phyloP scores from a whole-genome alignment of 2,329 filamentous ascomycete genomes.

The Paracamarosporium sp. region DNA sequence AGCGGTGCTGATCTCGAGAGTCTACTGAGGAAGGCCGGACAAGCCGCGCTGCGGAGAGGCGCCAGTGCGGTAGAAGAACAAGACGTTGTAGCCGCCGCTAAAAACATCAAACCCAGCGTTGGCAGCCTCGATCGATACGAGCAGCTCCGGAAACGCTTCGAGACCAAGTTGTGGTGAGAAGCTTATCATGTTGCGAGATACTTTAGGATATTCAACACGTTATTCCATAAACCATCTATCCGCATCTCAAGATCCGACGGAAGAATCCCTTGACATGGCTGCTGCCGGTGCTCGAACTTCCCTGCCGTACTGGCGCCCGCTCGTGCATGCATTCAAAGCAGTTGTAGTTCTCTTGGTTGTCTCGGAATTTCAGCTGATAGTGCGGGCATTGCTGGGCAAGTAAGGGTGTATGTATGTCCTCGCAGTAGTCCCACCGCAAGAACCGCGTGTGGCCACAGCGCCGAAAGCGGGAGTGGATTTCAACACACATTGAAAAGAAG shows the following conservation, averaged over 20 bases:
- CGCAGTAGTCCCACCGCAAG: constrained; percentile 10
- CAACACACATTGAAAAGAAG: constrained; percentile 1
- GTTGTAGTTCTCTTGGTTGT: constrained; percentile 12
- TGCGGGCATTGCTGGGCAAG: neutral
- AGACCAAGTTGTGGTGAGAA: constrained; percentile 28
- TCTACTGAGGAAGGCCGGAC: constrained; percentile 65
- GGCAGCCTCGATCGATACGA: constrained; percentile 65
- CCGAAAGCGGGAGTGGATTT: constrained; percentile 7
- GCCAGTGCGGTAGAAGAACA: constrained; percentile 54
- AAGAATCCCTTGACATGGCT: neutral
- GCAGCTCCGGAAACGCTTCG: constrained; percentile 57
- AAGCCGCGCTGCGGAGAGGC: constrained; percentile 60
- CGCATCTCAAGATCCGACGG: neutral
- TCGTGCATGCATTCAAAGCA: constrained; percentile 18
- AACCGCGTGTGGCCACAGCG: constrained; percentile 12
- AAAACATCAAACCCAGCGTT: constrained; percentile 59
- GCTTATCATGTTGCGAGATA: neutral
- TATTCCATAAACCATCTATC: neutral
- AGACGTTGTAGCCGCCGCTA: constrained; percentile 54
- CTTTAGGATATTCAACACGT: neutral
- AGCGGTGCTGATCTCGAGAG: constrained; percentile 72
- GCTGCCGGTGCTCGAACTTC: neutral
- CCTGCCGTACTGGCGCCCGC: neutral
- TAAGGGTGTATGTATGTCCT: neutral
- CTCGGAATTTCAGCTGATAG: neutral